Evolutionary conservation across 306 rosid species (phyloP).

Genomic region (Dalbergia oliveri): DNA sequence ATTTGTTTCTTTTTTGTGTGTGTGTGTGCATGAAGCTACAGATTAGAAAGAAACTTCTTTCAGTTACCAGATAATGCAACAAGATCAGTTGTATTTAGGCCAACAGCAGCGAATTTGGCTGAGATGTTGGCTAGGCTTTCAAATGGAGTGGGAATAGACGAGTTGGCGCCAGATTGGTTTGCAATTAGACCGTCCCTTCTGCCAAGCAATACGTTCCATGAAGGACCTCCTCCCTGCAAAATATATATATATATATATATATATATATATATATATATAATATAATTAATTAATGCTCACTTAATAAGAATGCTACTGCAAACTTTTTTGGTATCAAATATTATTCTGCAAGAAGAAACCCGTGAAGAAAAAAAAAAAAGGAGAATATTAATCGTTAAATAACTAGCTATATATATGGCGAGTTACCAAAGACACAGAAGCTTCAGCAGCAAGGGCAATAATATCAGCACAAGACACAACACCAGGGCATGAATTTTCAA

Average conservation of each 20-base stretch:
- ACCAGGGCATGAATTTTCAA: slow-evolving; percentile 72
- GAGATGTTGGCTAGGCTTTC: slow-evolving; percentile 64
- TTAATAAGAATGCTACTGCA: not conserved
- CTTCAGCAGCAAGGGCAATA: slow-evolving; percentile 74
- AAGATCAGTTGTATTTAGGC: slow-evolving; percentile 69
- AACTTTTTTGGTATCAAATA: not conserved
- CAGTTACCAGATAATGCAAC: slow-evolving; percentile 75
- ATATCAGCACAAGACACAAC: slow-evolving; percentile 88
- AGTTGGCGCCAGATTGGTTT: slow-evolving; percentile 70
- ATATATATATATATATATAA: not conserved
- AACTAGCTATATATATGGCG: not conserved
- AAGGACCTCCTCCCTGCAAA: slow-evolving; percentile 71
- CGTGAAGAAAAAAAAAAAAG: not conserved
- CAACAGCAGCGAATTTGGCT: slow-evolving; percentile 70
- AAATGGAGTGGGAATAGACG: slow-evolving; percentile 64
- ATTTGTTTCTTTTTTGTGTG: too few species aligned
- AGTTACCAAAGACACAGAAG: slow-evolving; percentile 68
- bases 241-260: not conserved
- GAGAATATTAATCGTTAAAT: not conserved
- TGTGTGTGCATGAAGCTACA: too few species aligned
- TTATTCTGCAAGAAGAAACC: slow-evolving; percentile 6
- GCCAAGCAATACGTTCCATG: slow-evolving; percentile 76
- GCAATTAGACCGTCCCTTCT: slow-evolving; percentile 76
- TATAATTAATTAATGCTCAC: not conserved
- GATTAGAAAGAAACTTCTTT: not conserved